Percentiles rank a stretch among this genome's conserved stretches.
Evolutionary conservation across 2,329 filamentous ascomycete genomes (phyloP).

Genomic region (Exophiala bonariae): DNA sequence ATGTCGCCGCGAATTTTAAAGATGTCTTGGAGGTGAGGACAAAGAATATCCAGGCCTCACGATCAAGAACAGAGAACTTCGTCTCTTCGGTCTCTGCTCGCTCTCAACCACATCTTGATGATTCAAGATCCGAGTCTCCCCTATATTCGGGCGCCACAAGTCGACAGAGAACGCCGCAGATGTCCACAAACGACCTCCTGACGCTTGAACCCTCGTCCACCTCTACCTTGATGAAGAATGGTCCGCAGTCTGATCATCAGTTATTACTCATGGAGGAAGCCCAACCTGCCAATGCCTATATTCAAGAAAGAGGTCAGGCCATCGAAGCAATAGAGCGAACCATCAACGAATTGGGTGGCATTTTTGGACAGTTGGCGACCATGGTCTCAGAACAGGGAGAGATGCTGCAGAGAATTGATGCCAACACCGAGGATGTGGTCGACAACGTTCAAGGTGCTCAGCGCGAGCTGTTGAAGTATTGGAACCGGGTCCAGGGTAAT

Average conservation of each 20-base stretch:
- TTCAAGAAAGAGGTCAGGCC: conserved; percentile 88
- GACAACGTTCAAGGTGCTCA: conserved; percentile 98
- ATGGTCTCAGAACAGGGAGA: conserved; percentile 98
- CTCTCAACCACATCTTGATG: conserved; percentile 61
- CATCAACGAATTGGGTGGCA: conserved; percentile 85
- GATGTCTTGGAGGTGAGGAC: conserved; percentile 94
- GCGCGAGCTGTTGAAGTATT: conserved; percentile 93
- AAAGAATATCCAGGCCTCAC: conserved; percentile 94
- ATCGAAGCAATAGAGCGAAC: conserved; percentile 97
- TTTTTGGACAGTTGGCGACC: conserved; percentile 89
- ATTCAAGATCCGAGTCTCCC: conserved; percentile 77
- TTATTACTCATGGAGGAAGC: conserved; percentile 92
- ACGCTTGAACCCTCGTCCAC: conserved; percentile 71
- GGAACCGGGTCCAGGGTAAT: conserved; percentile 90
- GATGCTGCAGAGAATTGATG: conserved; percentile 88
- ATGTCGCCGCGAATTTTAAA: conserved; percentile 94
- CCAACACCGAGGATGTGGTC: conserved; percentile 95
- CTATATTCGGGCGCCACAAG: conserved; percentile 74
- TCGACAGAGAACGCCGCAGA: conserved; percentile 60
- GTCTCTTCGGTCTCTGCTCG: conserved; percentile 85
- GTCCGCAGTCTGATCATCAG: conserved; percentile 75
- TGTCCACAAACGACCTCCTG: conserved; percentile 66
- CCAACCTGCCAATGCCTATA: conserved; percentile 80
- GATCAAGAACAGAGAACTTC: conserved; percentile 93
- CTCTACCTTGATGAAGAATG: conserved; percentile 47